Evolutionary conservation across 805 yeast species (phyloP).

Genomic region (Starmerella floricola): DNA sequence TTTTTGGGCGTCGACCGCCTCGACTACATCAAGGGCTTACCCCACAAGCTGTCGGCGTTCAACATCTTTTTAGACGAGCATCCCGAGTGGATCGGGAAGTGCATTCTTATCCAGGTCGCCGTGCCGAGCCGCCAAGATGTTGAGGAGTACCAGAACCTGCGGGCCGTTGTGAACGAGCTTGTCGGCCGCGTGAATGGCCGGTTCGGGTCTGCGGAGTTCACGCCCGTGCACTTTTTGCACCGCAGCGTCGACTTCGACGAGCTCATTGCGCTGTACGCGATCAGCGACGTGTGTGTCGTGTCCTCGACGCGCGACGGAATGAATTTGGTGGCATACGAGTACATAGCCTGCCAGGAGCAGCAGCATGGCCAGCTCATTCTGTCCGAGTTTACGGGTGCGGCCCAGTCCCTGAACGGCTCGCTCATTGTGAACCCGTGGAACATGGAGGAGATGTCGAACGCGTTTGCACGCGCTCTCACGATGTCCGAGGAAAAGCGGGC

Average conservation of each 20-base stretch:
- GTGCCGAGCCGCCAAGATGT: conserved; percentile 97
- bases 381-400: conserved; percentile 98
- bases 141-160: conserved; percentile 86
- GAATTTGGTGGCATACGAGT: conserved; percentile 93
- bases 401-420: conserved; percentile 91
- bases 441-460: conserved; percentile 79
- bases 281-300: conserved; percentile 83
- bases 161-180: conserved; percentile 89
- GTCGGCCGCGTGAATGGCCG: conserved; percentile 95
- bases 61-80: conserved; percentile 84
- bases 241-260: conserved; percentile 84
- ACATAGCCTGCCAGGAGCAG: conserved; percentile 86
- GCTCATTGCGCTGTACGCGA: conserved; percentile 71
- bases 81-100: conserved; percentile 98
- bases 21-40: conserved; percentile 96
- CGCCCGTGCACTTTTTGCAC: conserved; percentile 94
- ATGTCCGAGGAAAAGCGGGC: conserved; percentile 68
- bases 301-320: conserved; percentile 96
- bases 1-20: conserved; percentile 94
- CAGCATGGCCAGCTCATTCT: conserved; percentile 76
- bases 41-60: conserved; percentile 92
- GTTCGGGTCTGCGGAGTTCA: conserved; percentile 94
- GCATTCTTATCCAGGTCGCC: conserved; percentile 88
- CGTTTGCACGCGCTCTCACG: conserved; percentile 77
- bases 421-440: conserved; percentile 96